phyloP scores from a whole-genome alignment of 495 filamentous ascomycete genomes.

The Tricharina praecox region DNA sequence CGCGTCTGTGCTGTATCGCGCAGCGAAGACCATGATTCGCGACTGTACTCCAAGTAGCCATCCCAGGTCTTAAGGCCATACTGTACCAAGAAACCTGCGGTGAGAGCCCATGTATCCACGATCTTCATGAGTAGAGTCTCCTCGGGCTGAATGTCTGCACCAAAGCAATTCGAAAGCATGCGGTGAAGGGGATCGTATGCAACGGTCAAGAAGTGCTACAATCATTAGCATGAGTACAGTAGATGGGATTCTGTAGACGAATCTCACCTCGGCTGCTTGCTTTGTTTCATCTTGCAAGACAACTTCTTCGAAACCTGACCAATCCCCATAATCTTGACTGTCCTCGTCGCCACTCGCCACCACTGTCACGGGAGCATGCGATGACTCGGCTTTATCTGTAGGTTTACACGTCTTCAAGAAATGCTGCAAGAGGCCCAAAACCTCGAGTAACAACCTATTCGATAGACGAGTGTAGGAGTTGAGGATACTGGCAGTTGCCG shows the following conservation, averaged over 20 bases:
- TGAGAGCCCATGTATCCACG: conserved; percentile 23
- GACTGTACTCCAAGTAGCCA: conserved; percentile 41
- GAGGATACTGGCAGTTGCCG: conserved; percentile 29
- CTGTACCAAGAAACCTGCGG: conserved; percentile 26
- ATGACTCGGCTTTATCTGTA: neutral
- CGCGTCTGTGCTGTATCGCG: conserved; percentile 46
- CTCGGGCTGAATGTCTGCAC: conserved; percentile 41
- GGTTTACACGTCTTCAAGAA: conserved; percentile 30
- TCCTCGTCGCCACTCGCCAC: conserved; percentile 36
- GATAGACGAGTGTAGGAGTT: conserved; percentile 28
- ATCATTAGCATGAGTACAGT: conserved; percentile 20
- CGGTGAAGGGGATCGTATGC: conserved; percentile 38
- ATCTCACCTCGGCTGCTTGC: conserved; percentile 15
- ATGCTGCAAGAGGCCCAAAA: conserved; percentile 29
- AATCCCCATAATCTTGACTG: conserved; percentile 62
- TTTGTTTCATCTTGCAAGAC: conserved; percentile 29
- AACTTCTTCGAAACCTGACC: conserved; percentile 38
- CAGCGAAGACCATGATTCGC: conserved; percentile 45
- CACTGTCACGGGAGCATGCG: neutral
- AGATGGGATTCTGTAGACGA: too few relatives aligned
- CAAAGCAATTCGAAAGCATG: conserved; percentile 53
- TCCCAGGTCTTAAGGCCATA: conserved; percentile 35
- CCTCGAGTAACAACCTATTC: conserved; percentile 29
- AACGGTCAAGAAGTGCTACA: conserved; percentile 30
- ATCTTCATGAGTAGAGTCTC: conserved; percentile 38